Conservation (phyloP, 805 yeast genomes). For the Isabelozyma gotoi region DNA sequence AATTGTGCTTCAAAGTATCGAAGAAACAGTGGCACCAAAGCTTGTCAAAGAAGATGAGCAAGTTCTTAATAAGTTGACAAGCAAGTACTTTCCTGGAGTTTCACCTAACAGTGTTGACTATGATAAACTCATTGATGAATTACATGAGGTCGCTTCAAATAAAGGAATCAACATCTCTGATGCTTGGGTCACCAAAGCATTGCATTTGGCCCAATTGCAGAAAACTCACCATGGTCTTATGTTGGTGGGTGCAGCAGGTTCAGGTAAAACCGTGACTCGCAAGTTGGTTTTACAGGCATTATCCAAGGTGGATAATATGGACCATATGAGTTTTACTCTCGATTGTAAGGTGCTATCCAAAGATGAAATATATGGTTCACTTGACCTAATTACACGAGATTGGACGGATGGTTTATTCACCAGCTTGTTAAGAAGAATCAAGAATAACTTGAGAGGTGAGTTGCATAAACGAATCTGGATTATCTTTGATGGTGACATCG, state of each 20-base stretch:
- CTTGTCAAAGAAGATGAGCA: slow-evolving; percentile 53
- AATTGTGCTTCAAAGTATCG: slow-evolving; percentile 51
- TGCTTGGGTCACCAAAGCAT: slow-evolving; percentile 52
- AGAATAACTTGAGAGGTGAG: slow-evolving; percentile 61
- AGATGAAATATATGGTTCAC: slow-evolving; percentile 61
- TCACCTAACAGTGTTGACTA: slow-evolving; percentile 17
- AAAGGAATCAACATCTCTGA: slow-evolving; percentile 33
- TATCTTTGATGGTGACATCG: slow-evolving; percentile 88
- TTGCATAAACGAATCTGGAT: slow-evolving; percentile 62
- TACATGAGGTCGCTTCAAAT: slow-evolving; percentile 24
- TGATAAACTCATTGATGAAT: slow-evolving; percentile 17
- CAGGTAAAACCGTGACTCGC: slow-evolving; percentile 69
- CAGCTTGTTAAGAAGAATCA: slow-evolving; percentile 56
- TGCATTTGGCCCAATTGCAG: slow-evolving; percentile 64
- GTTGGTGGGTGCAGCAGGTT: slow-evolving; percentile 72
- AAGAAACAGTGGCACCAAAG: slow-evolving; percentile 69
- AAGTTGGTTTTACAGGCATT: slow-evolving; percentile 47
- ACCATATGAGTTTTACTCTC: slow-evolving; percentile 44
- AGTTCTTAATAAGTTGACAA: slow-evolving; percentile 27
- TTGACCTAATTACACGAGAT: slow-evolving; percentile 79
- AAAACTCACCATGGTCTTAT: slow-evolving; percentile 74
- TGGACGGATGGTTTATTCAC: slow-evolving; percentile 92
- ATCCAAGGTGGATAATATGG: slow-evolving; percentile 30
- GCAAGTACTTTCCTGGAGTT: slow-evolving; percentile 25
- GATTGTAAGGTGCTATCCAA: slow-evolving; percentile 80